Evolutionary conservation across 2,329 filamentous ascomycete genomes (phyloP).

Genomic region (Colletotrichum gigasporum): DNA sequence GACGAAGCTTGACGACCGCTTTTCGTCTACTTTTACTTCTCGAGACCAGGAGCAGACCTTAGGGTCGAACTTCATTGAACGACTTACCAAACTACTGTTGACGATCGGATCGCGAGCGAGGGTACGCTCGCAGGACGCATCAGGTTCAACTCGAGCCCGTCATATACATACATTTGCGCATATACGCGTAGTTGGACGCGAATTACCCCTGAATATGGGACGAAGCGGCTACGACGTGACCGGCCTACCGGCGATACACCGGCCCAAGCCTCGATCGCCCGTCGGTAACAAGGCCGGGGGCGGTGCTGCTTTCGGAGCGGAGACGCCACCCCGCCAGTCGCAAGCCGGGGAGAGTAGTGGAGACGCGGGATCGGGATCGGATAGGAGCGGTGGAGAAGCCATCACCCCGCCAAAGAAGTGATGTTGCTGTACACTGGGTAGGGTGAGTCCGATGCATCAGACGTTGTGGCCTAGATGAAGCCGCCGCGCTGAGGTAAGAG

Average conservation of each 20-base stretch:
- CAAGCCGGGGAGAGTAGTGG: not conserved
- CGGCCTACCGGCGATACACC: not conserved
- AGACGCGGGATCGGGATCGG: not conserved
- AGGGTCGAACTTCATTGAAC: too few species aligned
- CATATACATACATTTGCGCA: too few species aligned
- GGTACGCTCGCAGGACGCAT: too few species aligned
- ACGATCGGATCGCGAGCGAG: not conserved
- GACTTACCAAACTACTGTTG: not conserved
- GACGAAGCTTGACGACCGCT: slow-evolving; percentile 1
- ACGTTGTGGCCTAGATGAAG: too few species aligned
- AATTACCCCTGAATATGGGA: slow-evolving; percentile 14
- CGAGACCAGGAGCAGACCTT: too few species aligned
- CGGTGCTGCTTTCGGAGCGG: not conserved
- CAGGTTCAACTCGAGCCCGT: too few species aligned
- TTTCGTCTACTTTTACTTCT: too few species aligned
- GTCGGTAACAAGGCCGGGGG: not conserved
- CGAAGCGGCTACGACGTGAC: slow-evolving; percentile 30
- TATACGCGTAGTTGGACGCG: too few species aligned
- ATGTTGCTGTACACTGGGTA: not conserved
- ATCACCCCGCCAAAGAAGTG: not conserved
- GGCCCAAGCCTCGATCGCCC: not conserved
- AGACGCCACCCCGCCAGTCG: not conserved
- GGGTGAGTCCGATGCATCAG: not conserved
- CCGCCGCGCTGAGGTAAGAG: too few species aligned
- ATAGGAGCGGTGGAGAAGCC: not conserved